These are phyloP conservation scores for Ophiostoma quercus DNA, from an alignment of 2,329 filamentous ascomycete genomes.

Conservation along the genomic window DNA sequence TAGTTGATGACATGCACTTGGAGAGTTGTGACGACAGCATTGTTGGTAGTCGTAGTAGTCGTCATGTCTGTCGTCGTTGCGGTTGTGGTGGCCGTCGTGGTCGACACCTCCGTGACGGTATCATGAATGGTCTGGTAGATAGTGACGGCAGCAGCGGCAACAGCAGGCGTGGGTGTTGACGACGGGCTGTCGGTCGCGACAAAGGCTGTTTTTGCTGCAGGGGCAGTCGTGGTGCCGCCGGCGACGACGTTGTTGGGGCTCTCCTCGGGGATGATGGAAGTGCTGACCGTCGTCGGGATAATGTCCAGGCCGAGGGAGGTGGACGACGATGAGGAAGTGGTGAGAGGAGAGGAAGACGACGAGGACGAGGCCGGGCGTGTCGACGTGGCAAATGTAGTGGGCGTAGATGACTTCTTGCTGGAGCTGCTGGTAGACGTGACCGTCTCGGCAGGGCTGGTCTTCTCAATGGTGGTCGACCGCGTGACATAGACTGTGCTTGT, in stretches of 20 bases:
- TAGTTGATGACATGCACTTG: constrained; percentile 14
- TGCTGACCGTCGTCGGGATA: not conserved
- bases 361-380: not conserved
- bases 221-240: not conserved
- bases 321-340: not conserved
- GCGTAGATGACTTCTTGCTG: not conserved
- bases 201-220: not conserved
- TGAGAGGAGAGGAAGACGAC: not conserved
- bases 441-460: not conserved
- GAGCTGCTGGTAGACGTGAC: not conserved
- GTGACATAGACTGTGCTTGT: constrained; percentile 19
- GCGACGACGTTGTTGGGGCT: constrained; percentile 45
- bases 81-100: constrained; percentile 14
- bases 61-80: constrained; percentile 17
- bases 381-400: constrained; percentile 7
- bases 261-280: not conserved
- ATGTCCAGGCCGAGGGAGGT: not conserved
- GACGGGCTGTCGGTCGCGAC: not conserved
- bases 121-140: constrained; percentile 17
- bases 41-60: constrained; percentile 18
- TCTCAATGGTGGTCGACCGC: not conserved
- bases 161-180: not conserved
- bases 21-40: constrained; percentile 5
- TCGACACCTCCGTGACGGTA: constrained; percentile 22
- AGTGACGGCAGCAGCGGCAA: constrained; percentile 13